Conservation (phyloP, 192 early-diverging fungal species). For the Entomortierella chlamydospora region DNA sequence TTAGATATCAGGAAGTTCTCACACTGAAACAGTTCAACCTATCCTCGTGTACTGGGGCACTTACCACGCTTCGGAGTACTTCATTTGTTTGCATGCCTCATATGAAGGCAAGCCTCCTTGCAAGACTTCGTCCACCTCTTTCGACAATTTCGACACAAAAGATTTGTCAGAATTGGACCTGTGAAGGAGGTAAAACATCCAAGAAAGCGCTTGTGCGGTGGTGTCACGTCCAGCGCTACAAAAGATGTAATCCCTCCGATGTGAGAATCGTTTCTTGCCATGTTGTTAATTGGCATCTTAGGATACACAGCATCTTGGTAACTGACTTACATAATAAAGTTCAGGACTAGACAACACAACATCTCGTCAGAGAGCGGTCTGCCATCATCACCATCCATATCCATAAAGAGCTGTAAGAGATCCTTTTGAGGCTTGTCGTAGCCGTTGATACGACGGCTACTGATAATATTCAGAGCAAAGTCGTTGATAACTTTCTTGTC, state of each 20-base stretch:
- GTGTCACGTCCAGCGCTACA: slow-evolving; percentile 49
- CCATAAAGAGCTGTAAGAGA: slow-evolving; percentile 62
- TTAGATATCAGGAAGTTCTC: background rate
- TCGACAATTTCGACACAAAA: slow-evolving; percentile 31
- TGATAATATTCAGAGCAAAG: slow-evolving; percentile 48
- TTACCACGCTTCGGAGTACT: slow-evolving; percentile 46
- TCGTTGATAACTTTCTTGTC: slow-evolving; percentile 44
- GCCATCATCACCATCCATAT: slow-evolving; percentile 56
- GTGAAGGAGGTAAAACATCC: slow-evolving; percentile 55
- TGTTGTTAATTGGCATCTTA: too few species aligned
- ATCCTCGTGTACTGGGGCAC: too few species aligned
- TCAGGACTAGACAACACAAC: slow-evolving; percentile 60
- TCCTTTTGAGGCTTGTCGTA: slow-evolving; percentile 44
- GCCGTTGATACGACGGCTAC: slow-evolving; percentile 16
- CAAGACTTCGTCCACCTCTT: slow-evolving; percentile 49
- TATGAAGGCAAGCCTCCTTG: slow-evolving; percentile 24
- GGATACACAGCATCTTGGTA: too few species aligned
- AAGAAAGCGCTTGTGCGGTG: slow-evolving; percentile 51
- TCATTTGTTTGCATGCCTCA: slow-evolving; percentile 37
- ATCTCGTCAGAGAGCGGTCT: slow-evolving; percentile 48
- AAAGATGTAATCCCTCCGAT: background rate
- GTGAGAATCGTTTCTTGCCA: too few species aligned
- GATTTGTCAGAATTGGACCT: slow-evolving; percentile 50
- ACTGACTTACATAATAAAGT: slow-evolving; percentile 45
- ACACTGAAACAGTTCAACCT: background rate